Evolutionary conservation across 768 basidiomycete genomes (phyloP), one percentile per base, ranked within the genome.

Genomic region (Rhizopogon roseolus): DNA sequence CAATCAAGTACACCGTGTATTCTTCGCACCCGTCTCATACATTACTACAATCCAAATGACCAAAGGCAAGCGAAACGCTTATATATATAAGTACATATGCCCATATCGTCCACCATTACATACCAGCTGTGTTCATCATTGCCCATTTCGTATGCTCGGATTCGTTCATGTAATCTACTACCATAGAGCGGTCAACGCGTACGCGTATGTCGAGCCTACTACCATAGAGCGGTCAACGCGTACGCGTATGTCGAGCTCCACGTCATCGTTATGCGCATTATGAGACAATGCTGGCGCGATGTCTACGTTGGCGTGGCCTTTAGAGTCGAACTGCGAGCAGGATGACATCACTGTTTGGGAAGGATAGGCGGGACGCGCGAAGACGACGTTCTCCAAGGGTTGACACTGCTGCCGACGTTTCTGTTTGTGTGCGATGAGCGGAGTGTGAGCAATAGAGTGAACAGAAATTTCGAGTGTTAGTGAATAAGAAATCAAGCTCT

Each of bases 201-300:
- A 69, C 68, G 41, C 49, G 64, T 36, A 71, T 64, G 41, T 63
- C 68, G 32, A 71, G 29, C 17, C n/a, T n/a, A 71, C 57, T 6
- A 52, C 58, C 28, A 69, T 60, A 6, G 61, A 63, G 29, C 56
- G 66, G 22, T 71, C 70, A 2, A 69, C 60, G n/a, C 62, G 54
- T 46, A 69, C 68, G 41, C 49, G 64, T 36, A 71, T 64, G 41
- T 63, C 68, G 32, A 71, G 29, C 17, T 71, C 68, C 56, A 63
- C 0, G 3, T 68, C 66, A 16, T 48, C 28, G 17, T 14, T 17
- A 22, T 27, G 32, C 10, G 3, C 22, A 25, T 28, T 52, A n/a
- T 39, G n/a, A 8, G 38, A 54, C 7, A 57, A 17, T 43, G 36
- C 29, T 1, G 63, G 49, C 17, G 48, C 43, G 25, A 60, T 60